phyloP scores from a whole-genome alignment of 148 eudicot species.

The Rhododendron williamsianum region DNA sequence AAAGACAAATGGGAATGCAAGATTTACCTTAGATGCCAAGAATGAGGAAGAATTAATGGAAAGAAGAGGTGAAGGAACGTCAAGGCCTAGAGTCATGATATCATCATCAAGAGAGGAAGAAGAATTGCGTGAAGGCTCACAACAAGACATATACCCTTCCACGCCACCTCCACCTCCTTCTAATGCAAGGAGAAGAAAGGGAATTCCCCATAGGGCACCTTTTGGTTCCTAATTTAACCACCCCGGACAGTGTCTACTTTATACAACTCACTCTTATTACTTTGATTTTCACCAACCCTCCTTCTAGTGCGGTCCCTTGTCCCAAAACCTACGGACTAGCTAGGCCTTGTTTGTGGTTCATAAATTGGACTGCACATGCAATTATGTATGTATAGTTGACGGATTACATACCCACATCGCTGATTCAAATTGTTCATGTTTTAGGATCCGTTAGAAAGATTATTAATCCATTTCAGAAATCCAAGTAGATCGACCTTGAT shows the following conservation, averaged over 20 bases:
- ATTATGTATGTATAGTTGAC: not conserved
- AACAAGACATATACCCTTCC: conserved; percentile 48
- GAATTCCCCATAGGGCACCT: conserved; percentile 94
- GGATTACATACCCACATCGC: not conserved
- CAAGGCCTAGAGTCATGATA: conserved; percentile 18
- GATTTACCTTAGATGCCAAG: conserved; percentile 58
- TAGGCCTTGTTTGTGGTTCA: not conserved
- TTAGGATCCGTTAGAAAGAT: not conserved
- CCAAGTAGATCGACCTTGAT: not conserved
- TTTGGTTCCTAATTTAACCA: conserved; percentile 46
- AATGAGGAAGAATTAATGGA: conserved; percentile 25
- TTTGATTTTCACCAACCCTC: conserved; percentile 15
- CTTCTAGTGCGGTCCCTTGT: conserved; percentile 2
- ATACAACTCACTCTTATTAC: conserved; percentile 28
- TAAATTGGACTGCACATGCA: not conserved
- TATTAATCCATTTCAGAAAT: not conserved
- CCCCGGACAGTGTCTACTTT: not conserved
- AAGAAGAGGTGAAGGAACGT: conserved; percentile 30
- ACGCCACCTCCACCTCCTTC: conserved; percentile 54
- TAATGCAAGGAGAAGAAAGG: conserved; percentile 73
- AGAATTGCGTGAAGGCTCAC: conserved; percentile 55
- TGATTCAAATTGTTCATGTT: not conserved
- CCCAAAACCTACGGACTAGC: conserved; percentile 4
- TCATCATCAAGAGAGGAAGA: conserved; percentile 35
- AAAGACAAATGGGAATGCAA: conserved; percentile 77